Percentiles rank a stretch among this genome's conserved stretches.
phyloP scores from a whole-genome alignment of 2,329 filamentous ascomycete genomes.

The Fusarium coffeatum region DNA sequence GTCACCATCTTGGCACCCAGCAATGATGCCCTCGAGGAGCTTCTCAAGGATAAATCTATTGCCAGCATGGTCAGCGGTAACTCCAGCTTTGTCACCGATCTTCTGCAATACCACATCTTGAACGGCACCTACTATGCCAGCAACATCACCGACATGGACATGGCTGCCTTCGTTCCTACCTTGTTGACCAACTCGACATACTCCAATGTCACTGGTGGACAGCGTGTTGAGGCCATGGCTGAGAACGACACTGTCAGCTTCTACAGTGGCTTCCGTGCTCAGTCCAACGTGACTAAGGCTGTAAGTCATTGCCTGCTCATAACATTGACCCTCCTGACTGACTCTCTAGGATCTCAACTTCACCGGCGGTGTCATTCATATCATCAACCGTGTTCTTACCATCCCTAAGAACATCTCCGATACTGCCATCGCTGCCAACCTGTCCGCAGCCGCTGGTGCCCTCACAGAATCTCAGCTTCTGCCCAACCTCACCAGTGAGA shows the following conservation, averaged over 20 bases:
- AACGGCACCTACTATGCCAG: conserved; percentile 56
- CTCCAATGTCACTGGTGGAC: conserved; percentile 57
- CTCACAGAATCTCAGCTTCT: conserved; percentile 45
- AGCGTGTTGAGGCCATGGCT: conserved; percentile 55
- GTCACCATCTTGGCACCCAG: conserved; percentile 63
- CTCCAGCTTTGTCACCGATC: conserved; percentile 52
- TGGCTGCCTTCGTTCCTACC: conserved; percentile 53
- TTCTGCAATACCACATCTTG: conserved; percentile 70
- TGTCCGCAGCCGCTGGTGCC: conserved; percentile 41
- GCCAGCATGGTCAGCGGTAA: conserved; percentile 56
- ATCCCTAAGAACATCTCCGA: conserved; percentile 50
- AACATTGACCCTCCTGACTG: background rate
- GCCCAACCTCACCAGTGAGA: conserved; percentile 37
- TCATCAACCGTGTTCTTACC: conserved; percentile 61
- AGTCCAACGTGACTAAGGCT: conserved; percentile 53
- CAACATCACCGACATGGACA: conserved; percentile 45
- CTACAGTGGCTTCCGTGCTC: conserved; percentile 55
- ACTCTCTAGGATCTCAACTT: conserved; percentile 55
- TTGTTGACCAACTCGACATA: conserved; percentile 58
- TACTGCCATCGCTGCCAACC: conserved; percentile 38
- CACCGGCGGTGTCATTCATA: conserved; percentile 60
- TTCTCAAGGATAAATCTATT: conserved; percentile 58
- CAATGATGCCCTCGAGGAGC: conserved; percentile 64
- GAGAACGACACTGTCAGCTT: conserved; percentile 60
- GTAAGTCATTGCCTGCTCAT: conserved; percentile 20